Evolutionary conservation across 768 basidiomycete species (phyloP), one percentile per base, ranked within the genome.

Genomic region (Auriscalpium vulgare): DNA sequence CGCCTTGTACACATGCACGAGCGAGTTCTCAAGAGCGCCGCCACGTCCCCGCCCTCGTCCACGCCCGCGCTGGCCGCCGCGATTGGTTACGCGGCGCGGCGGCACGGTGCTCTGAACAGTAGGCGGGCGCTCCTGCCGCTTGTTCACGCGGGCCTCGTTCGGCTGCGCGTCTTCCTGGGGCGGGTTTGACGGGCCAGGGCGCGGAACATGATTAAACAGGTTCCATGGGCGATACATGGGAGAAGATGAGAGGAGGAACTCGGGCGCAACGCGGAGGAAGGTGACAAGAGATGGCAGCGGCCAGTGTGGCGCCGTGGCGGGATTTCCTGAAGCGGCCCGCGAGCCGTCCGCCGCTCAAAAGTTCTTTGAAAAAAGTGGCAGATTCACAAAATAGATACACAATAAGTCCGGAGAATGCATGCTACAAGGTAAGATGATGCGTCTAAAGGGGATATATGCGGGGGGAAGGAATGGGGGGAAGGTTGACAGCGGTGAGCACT

Each of bases 81-180:
- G 16, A 9, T 48, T 43, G 47, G 34, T 45, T 45, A 36, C 13
- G 14, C 16, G 19, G 37, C 17, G 8, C 37, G 56, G 47, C 21
- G 46, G 37, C 21, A 11, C 35, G 38, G 37, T 53, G n/a, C n/a
- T 57, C 9, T 17, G 54, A 36, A 62, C 40, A 0, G 53, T 19
- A 1, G 59, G 61, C 16, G 61, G 61, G 17, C 11, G 4, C 7
- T 43, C 46, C 29, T 54, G 48, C 4, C 59, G 55, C 14, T 40
- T 60, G 23, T 54, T 51, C 14, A 62, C 47, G 29, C 29, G 29
- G 2, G 46, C 53, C 35, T 62, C 59, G 13, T 62, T 62, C 43
- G 59, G 61, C 36, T 62, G 61, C 1, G 59, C 61, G 47, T 62
- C 59, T 52, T 62, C 61, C 2, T 50, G 13, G 21, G n/a, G 45